Conservation (phyloP, 2,329 filamentous ascomycete species). For the Aspergillus sp. region DNA sequence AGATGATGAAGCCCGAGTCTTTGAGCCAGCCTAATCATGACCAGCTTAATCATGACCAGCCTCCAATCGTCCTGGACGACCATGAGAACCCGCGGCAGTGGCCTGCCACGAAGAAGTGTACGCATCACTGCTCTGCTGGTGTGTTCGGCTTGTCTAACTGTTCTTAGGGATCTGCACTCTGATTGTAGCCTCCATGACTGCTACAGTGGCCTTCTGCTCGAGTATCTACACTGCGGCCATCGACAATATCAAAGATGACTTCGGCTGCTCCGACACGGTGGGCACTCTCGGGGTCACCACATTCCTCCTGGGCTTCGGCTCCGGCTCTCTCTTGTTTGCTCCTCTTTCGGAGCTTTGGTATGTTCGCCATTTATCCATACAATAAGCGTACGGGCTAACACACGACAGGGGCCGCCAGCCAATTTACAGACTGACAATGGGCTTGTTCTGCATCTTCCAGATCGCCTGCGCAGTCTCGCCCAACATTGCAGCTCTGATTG, state of each 20-base stretch:
- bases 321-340: not conserved
- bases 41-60: too few species aligned
- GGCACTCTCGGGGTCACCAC: not conserved
- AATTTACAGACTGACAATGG: not conserved
- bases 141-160: too few species aligned
- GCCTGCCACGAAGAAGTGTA: too few species aligned
- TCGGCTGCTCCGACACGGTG: not conserved
- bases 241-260: not conserved
- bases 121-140: too few species aligned
- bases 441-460: not conserved
- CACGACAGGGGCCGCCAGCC: not conserved
- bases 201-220: not conserved
- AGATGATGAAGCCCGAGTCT: too few species aligned
- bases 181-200: not conserved
- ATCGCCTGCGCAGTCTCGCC: not conserved
- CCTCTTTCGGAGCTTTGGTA: not conserved
- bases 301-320: not conserved
- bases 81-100: too few species aligned
- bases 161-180: not conserved
- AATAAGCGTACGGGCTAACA: too few species aligned
- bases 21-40: too few species aligned
- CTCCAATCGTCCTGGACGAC: too few species aligned
- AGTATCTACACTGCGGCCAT: not conserved
- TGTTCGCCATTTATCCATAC: too few species aligned
- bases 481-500: not conserved